A percentile compares a stretch with the other conserved stretches of the same genome.
phyloP scores from a whole-genome alignment of 129 eudicot genomes.

The Silybum marianum region DNA sequence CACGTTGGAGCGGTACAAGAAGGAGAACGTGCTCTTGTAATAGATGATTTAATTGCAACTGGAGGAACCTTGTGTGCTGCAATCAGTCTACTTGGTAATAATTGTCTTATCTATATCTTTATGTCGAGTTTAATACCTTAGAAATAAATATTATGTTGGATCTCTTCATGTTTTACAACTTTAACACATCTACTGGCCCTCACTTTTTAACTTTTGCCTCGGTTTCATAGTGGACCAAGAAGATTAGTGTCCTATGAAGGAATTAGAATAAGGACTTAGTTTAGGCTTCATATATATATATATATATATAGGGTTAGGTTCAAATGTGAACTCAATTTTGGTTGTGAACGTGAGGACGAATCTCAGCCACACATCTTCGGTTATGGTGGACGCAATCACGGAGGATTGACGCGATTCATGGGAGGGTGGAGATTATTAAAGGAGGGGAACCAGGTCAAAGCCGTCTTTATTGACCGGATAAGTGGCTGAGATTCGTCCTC shows the following conservation, averaged over 20 bases:
- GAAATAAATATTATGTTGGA: not conserved
- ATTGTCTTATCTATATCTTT: not conserved
- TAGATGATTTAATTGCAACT: conserved; percentile 93
- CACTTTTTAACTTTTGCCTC: not conserved
- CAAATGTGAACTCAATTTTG: too few species aligned
- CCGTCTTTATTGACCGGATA: too few species aligned
- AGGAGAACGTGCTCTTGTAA: conserved; percentile 76
- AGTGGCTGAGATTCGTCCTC: too few species aligned
- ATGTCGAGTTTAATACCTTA: not conserved
- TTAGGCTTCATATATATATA: not conserved
- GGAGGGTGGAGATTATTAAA: too few species aligned
- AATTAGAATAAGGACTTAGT: not conserved
- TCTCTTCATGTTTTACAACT: not conserved
- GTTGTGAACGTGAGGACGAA: too few species aligned
- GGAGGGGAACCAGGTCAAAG: too few species aligned
- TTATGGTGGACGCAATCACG: too few species aligned
- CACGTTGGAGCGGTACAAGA: conserved; percentile 94
- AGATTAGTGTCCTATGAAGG: not conserved
- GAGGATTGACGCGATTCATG: too few species aligned
- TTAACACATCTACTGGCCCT: not conserved
- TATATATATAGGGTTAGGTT: too few species aligned
- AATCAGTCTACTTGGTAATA: conserved; percentile 76
- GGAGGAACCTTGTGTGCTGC: conserved; percentile 95
- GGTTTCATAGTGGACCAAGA: not conserved
- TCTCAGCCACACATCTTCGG: too few species aligned